Percentiles rank a stretch among this genome's conserved stretches.
Conservation (phyloP, 805 yeast genomes). For the Wickerhamiella azymoides region DNA sequence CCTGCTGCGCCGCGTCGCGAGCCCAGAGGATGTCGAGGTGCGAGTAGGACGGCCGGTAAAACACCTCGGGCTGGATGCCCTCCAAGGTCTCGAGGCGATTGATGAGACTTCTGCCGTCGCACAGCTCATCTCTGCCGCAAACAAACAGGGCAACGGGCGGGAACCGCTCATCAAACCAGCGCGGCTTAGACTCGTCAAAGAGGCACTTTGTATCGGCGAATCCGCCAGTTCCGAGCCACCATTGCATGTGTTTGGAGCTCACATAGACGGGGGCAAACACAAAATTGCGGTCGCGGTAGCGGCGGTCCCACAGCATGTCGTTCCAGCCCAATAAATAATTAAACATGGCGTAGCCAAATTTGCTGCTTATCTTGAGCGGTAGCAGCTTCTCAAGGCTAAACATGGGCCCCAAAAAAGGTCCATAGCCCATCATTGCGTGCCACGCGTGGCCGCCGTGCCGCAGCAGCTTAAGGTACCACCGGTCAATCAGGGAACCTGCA, state of each 20-base stretch:
- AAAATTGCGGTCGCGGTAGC: conserved; percentile 58
- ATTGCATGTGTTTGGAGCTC: conserved; percentile 66
- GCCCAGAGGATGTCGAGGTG: conserved; percentile 95
- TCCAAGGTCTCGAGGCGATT: conserved; percentile 54
- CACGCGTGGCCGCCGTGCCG: conserved; percentile 20
- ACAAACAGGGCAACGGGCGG: conserved; percentile 55
- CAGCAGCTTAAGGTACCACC: conserved; percentile 25
- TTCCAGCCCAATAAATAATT: conserved; percentile 81
- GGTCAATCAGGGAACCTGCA: conserved; percentile 64
- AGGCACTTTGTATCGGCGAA: conserved; percentile 37
- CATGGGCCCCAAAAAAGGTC: conserved; percentile 68
- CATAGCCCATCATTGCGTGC: conserved; percentile 49
- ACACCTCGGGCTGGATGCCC: conserved; percentile 20
- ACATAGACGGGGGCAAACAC: conserved; percentile 77
- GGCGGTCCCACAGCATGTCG: conserved; percentile 59
- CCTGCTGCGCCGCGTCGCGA: conserved; percentile 47
- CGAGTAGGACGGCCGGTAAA: conserved; percentile 48
- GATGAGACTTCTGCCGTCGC: conserved; percentile 55
- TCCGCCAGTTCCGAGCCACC: conserved; percentile 68
- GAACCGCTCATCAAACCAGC: conserved; percentile 29
- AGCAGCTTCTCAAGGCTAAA: conserved; percentile 39
- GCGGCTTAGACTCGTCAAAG: conserved; percentile 38
- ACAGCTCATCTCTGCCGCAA: conserved; percentile 63
- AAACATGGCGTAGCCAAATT: conserved; percentile 66
- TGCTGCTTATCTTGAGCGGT: conserved; percentile 43